Base-by-base conservation (phyloP, 352 stramenopile species). In the Pythium scleroteichum region DNA sequence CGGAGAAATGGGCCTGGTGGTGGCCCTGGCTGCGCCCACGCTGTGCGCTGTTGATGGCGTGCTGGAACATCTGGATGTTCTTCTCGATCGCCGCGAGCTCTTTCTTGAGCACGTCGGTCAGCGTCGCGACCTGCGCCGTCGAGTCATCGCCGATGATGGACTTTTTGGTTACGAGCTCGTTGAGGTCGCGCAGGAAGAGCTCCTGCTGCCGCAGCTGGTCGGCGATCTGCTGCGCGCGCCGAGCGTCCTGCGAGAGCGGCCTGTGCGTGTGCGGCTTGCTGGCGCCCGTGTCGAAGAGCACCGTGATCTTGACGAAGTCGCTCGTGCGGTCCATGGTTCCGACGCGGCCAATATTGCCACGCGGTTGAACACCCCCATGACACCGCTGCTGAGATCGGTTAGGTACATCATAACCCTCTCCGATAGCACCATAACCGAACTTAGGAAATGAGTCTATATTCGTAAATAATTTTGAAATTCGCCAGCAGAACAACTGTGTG, bases 271-370 rank as follows among this genome's bases (percentile, higher is more conserved):
- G 75, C 32, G 72, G 62, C 33, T 74, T 71, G 32, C 59, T 65
- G 19, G 42, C 61, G n/a, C 82, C 79, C 23, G 78, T 88, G 65
- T 90, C 82, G 42, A 92, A 94, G 26, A 94, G 79, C 73, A 92
- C 77, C 44, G 80, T 84, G 66, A 94, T 91, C 60, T 84, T 81
- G 46, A 92, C 82, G 45, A 94, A 94, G 67, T 94, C 82, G 70
- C 77, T 84, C 64, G 85, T 94, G 24, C 83, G 79, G 70, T 94
- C 85, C 76, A 73, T 87, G 4, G 38, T 63, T 16, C 32, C 53
- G 23, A 17, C 33, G 9, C 5, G 41, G 53, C n/a, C 6, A 44
- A 56, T 46, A n/a, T 60, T 19, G 59, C 53, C 53, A 62, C 56
- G 56, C 56, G 56, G 52, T 51, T 42, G 3, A n/a, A n/a, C n/a